phyloP scores from a whole-genome alignment of 2,329 filamentous ascomycete genomes.

The Nannizzia gypsea region DNA sequence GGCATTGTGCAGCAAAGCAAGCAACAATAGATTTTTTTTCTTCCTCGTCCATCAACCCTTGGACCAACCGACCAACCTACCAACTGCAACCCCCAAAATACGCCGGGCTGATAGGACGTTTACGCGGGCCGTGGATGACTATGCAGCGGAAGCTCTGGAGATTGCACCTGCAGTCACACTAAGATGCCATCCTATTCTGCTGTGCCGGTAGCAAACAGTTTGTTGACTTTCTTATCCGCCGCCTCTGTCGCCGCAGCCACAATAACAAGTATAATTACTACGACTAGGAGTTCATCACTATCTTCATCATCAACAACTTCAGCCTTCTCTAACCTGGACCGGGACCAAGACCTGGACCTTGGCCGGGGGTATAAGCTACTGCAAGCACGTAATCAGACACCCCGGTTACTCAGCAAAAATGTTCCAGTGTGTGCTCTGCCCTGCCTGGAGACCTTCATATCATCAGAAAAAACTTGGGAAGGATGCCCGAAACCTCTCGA shows the following conservation, averaged over 20 bases:
- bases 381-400: not conserved
- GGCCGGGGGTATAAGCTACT: not conserved
- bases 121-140: conserved; percentile 1
- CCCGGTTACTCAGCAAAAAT: conserved; percentile 1
- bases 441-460: conserved; percentile 54
- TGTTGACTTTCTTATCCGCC: not conserved
- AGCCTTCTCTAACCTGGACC: not conserved
- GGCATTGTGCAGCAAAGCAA: not conserved
- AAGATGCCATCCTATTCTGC: conserved; percentile 1
- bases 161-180: not conserved
- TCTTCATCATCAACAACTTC: not conserved
- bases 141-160: not conserved
- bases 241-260: not conserved
- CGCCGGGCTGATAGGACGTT: not conserved
- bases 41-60: not conserved
- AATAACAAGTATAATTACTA: not conserved
- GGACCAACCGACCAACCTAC: not conserved
- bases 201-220: conserved; percentile 3
- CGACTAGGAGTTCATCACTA: too few relatives aligned
- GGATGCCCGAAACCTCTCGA: conserved; percentile 42
- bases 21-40: not conserved
- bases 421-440: conserved; percentile 48
- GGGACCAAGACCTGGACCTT: not conserved
- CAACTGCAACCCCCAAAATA: not conserved
- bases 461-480: conserved; percentile 44